These are phyloP conservation scores for Cyphellophora attinorum DNA, from an alignment of 2,329 filamentous ascomycete genomes.

Conservation along the genomic window DNA sequence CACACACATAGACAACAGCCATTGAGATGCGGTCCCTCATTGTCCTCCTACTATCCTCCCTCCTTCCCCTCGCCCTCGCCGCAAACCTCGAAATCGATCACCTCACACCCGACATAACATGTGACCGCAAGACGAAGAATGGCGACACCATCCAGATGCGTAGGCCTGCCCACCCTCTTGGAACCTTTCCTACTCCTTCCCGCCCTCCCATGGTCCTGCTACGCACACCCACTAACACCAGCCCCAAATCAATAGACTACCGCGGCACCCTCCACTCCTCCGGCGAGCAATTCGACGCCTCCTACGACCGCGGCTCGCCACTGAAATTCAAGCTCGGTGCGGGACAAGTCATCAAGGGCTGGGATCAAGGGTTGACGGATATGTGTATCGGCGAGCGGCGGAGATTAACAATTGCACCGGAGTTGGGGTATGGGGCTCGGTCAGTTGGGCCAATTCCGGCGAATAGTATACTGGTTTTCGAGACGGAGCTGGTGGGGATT, in stretches of 20 bases:
- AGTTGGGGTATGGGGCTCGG: constrained; percentile 69
- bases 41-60: neutral
- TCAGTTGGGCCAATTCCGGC: constrained; percentile 74
- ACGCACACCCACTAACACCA: no score
- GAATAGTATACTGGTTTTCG: constrained; percentile 76
- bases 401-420: constrained; percentile 81
- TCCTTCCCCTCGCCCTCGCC: constrained; percentile 29
- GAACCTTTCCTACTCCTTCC: no score
- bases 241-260: constrained; percentile 89
- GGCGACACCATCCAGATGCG: constrained; percentile 62
- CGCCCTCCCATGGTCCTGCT: no score
- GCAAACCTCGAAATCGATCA: constrained; percentile 68
- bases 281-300: constrained; percentile 75
- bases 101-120: constrained; percentile 58
- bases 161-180: no score
- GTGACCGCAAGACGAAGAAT: constrained; percentile 63
- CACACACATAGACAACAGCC: no score
- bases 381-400: constrained; percentile 96
- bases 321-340: constrained; percentile 70
- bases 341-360: constrained; percentile 84
- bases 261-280: constrained; percentile 64
- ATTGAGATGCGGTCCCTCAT: neutral
- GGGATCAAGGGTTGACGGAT: constrained; percentile 80
- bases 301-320: constrained; percentile 66
- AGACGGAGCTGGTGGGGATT: constrained; percentile 82